Evolutionary conservation across 2,329 filamentous ascomycete species (phyloP).

Genomic region (Mollisia scopiformis): DNA sequence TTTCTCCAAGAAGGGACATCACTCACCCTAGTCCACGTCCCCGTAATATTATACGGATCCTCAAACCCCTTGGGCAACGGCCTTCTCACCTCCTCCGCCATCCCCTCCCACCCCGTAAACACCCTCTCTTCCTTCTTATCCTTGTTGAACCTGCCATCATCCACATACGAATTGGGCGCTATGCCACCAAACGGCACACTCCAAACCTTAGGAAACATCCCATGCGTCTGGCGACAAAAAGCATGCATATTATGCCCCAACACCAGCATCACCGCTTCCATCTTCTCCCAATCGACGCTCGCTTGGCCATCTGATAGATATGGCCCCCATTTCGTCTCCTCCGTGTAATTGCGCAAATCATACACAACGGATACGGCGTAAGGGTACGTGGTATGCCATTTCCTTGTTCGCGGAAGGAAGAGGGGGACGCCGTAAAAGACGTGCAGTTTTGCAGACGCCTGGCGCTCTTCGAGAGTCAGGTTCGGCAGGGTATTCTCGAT

Average conservation of each 20-base stretch:
- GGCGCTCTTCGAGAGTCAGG: conserved; percentile 43
- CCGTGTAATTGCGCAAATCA: conserved; percentile 70
- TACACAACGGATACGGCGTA: conserved; percentile 73
- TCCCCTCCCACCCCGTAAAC: background rate
- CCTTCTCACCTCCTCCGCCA: too few species aligned
- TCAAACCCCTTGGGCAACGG: too few species aligned
- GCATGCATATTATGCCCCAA: conserved; percentile 63
- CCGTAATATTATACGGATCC: conserved; percentile 73
- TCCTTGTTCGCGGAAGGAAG: conserved; percentile 32
- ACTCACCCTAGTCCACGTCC: conserved; percentile 70
- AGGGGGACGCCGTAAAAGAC: conserved; percentile 68
- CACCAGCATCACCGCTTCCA: conserved; percentile 74
- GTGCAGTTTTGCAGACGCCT: conserved; percentile 72
- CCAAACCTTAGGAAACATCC: conserved; percentile 11
- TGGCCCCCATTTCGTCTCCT: conserved; percentile 68
- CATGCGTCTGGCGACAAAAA: conserved; percentile 37
- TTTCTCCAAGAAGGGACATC: background rate
- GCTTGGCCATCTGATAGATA: conserved; percentile 66
- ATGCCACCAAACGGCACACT: conserved; percentile 17
- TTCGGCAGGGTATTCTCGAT: conserved; percentile 11
- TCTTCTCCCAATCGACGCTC: conserved; percentile 77
- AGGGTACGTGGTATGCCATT: conserved; percentile 47
- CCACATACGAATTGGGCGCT: conserved; percentile 1
- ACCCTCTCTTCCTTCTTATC: background rate
- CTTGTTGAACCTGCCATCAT: background rate